Base-by-base conservation (phyloP, 179 eudicot species). In the Silene noctiflora region DNA sequence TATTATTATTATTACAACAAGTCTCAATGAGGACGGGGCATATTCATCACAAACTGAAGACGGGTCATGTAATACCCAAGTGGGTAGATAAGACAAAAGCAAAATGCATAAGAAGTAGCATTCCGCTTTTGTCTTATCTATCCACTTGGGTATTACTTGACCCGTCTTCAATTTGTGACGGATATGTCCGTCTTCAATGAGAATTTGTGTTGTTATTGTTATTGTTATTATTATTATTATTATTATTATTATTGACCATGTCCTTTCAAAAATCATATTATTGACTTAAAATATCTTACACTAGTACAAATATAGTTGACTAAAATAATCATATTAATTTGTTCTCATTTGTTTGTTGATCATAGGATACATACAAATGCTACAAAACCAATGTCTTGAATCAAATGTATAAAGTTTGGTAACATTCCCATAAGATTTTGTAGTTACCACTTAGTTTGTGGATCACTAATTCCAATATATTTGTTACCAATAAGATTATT, bases 331-430 rank as follows among this genome's bases (percentile, higher is more conserved):
- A 68, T 73, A 13, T 55, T 19, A 9, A 19, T 4, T 46, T 46
- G 59, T 51, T n/a, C 63, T 75, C 39, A 1, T 48, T 65, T 8
- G 51, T 42, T 62, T 62, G 59, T 55, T 14, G 58, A 53, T 51
- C 56, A 51, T 55, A 3, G 6, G n/a, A 14, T 53, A 53, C 59
- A 53, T 53, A 10, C 59, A 29, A 29, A 14, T 55, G 59, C 59
- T 55, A 8, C 59, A 55, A 55, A 71, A 51, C 74, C 74, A 51
- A 71, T 53, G 63, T 71, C 74, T 71, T 71, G 74, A 71, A 48
- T 71, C 44, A 13, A 53, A 9, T 21, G 59, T 48, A 24, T 62
- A 46, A 69, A 69, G 33, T 69, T 22, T 11, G 19, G 13, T 9
- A 69, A 69, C 73, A 69, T 69, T 46, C 73, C 25, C 59, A 69